Base-by-base conservation (phyloP, 2,329 filamentous ascomycete genomes). In the Ceratocystis diversiconidia region DNA sequence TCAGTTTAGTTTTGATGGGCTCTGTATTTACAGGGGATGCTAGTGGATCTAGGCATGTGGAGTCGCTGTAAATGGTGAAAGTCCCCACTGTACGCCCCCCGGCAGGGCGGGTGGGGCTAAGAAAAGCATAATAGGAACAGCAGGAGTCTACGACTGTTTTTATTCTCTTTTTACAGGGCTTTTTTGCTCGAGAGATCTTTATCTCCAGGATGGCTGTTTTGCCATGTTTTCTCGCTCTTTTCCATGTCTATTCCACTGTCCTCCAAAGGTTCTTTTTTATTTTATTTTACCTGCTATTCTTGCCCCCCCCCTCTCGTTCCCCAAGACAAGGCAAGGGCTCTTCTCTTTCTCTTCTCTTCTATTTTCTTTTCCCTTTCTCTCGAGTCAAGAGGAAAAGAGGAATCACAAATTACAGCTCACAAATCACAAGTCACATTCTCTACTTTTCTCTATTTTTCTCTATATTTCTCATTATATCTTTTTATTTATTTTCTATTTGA, bases 201-300 rank as follows among this genome's bases (percentile, higher is more conserved):
- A 36, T 36, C 32, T 36, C 3, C 2, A 4, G 32, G 32, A 36
- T 36, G 32, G 8, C 32, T 36, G 32, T 36, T 36, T 36, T 36
- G 32, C 32, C 32, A 8, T 36, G 8, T 48, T 48, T 48, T 19
- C 44, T 17, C n/a, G 17, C 5, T 19, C n/a, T 59, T 15, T 43
- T 55, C 22, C 25, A 64, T 43, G 41, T 59, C 28, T 52, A 43
- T 52, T 46, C 30, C 50, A 44, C 62, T 32, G 36, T 48, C 32
- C 50, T 10, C 62, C 32, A 19, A 43, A 32, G 22, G 41, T 10
- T 61, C 10, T 65, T 30, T 32, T 28, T n/a, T 63, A n/a, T 22
- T 22, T 22, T 19, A n/a, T 63, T 22, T 63, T 46, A 32, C 61
- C 30, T 63, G 25, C 48, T 55, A 52, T 22, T 63, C 48, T 63